phyloP scores from a whole-genome alignment of 768 basidiomycete species.

The Lepiota brunneoincarnata region DNA sequence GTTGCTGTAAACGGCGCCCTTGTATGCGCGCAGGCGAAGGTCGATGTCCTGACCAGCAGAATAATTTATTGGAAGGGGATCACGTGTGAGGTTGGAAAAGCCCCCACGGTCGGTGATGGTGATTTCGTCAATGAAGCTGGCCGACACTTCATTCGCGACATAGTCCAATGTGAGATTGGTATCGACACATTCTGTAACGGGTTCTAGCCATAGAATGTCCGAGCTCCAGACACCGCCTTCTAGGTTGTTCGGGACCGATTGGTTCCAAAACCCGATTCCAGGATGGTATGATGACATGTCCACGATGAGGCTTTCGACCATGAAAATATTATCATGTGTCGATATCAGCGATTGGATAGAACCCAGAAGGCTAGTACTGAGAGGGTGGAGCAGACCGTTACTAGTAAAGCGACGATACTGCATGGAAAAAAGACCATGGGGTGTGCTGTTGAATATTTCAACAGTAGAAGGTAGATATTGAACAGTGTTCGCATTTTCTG shows the following conservation, averaged over 20 bases:
- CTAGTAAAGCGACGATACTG: background rate
- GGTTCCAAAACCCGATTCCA: conserved; percentile 3
- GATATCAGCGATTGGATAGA: background rate
- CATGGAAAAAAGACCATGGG: background rate
- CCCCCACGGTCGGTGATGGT: conserved; percentile 1
- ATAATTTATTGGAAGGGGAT: conserved; percentile 12
- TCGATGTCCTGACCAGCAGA: conserved; percentile 18
- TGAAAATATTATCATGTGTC: background rate
- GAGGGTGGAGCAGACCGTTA: background rate
- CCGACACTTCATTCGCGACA: too few relatives aligned
- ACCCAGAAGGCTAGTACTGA: background rate
- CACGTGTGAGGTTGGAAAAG: background rate
- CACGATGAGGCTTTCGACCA: background rate
- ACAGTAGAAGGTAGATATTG: background rate
- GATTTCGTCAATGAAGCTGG: background rate
- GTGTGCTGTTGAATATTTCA: conserved; percentile 1
- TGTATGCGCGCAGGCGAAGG: conserved; percentile 17
- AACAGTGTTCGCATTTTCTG: too few relatives aligned
- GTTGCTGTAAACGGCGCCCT: conserved; percentile 18
- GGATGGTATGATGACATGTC: background rate
- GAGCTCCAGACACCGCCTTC: background rate
- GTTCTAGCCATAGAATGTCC: conserved; percentile 2
- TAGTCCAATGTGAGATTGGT: background rate
- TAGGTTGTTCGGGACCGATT: background rate
- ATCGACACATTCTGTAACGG: background rate